These are phyloP conservation scores for Artemisia argyi DNA, from an alignment of 129 eudicot genomes.

Conservation along the genomic window DNA sequence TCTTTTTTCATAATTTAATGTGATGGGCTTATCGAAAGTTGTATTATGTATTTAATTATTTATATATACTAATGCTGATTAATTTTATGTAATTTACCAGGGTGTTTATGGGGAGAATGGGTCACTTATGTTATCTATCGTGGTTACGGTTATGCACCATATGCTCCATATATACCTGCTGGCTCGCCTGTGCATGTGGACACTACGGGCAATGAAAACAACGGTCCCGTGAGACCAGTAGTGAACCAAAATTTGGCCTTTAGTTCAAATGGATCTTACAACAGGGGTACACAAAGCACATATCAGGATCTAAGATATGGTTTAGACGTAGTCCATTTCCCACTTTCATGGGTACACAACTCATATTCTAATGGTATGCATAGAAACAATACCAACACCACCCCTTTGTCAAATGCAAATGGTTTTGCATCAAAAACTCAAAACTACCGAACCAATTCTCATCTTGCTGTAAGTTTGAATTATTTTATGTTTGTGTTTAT, in stretches of 20 bases:
- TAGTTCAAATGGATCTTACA: conserved; percentile 37
- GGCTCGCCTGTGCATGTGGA: too few species aligned
- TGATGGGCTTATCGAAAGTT: too few species aligned
- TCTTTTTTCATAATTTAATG: too few species aligned
- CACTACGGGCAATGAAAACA: conserved; percentile 38
- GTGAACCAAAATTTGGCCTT: conserved; percentile 42
- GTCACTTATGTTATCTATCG: too few species aligned
- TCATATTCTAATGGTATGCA: conserved; percentile 48
- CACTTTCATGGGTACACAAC: conserved; percentile 53
- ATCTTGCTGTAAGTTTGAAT: conserved; percentile 39
- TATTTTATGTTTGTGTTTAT: background rate
- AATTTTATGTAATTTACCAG: too few species aligned
- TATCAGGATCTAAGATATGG: conserved; percentile 49
- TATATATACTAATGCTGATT: too few species aligned
- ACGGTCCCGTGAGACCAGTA: conserved; percentile 32
- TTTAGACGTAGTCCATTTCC: conserved; percentile 51
- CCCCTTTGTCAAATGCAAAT: too few species aligned
- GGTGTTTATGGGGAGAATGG: too few species aligned
- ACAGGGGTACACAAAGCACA: conserved; percentile 28
- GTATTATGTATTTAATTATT: too few species aligned
- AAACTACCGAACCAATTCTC: conserved; percentile 45
- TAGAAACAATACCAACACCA: conserved; percentile 26
- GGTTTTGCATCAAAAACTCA: conserved; percentile 50
- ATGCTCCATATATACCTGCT: too few species aligned
- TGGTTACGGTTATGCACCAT: too few species aligned